Evolutionary conservation across 2,329 filamentous ascomycete genomes (phyloP), one percentile per base, ranked within the genome.

Genomic region (Hypoxylon sp.): DNA sequence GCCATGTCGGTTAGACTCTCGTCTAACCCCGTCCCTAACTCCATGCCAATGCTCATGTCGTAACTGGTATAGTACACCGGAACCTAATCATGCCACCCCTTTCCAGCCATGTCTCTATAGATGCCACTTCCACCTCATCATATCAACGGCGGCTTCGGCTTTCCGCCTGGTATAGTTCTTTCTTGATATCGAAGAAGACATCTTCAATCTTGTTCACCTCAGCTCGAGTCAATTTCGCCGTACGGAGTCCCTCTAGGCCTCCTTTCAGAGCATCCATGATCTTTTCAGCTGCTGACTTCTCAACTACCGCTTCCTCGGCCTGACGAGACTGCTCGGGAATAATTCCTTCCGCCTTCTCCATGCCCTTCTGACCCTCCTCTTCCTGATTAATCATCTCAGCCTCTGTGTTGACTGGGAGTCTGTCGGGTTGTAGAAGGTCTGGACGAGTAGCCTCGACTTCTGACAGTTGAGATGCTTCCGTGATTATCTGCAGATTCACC

Each of bases 131-230:
- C 52, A 30, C 20, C 8, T 30, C 32, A 40, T 54, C 4, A 11
- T 36, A 58, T 53, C 59, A 60, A 32, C 33, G 32, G 36, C 76
- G 72, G 36, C 86, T 84, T 65, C 91, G 84, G 72, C 82, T 82
- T 72, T 89, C 89, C 14, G 92, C 92, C 59, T 89, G 87, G 75
- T 91, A 91, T 53, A 94, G 83, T 76, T 91, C 88, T 67, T 86
- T 84, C 76, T 91, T 90, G 69, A 95, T 87, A 76, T 95, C 91
- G 81, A 94, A 92, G 74, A 96, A 83, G 71, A 93, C 80, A 74
- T 94, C 90, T 73, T 96, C 92, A 69, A 96, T 84, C 74, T 90
- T 84, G 63, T 89, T 84, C 55, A 93, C 86, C 65, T 92, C 88
- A 9, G 86, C 82, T 9, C 87, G 83, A 14, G 87, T 87, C 42